These are phyloP conservation scores for Sphagnurus paluster DNA, from an alignment of 1,284 basidiomycete genomes.

Conservation along the genomic window DNA sequence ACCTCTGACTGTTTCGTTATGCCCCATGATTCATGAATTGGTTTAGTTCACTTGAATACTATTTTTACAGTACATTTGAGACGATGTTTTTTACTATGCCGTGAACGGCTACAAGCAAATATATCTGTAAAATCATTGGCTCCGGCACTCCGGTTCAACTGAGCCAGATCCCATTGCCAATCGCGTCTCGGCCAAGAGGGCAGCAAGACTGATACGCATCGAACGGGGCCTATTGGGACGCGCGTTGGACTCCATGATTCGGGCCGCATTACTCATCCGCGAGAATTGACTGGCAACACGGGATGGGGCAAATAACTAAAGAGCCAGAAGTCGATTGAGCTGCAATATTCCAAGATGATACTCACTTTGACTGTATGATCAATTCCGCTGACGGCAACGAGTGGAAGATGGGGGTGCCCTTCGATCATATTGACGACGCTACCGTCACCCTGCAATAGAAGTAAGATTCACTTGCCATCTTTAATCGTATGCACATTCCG, in stretches of 20 bases:
- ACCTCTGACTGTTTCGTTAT: no score
- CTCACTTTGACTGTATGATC: constrained; percentile 86
- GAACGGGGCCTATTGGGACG: constrained; percentile 30
- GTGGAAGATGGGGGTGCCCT: constrained; percentile 77
- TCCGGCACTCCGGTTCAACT: constrained; percentile 28
- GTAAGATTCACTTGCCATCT: constrained; percentile 87
- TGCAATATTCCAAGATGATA: constrained; percentile 1
- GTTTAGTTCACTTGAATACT: no score
- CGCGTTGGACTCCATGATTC: constrained; percentile 56
- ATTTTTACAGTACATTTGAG: not conserved
- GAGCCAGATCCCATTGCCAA: constrained; percentile 20
- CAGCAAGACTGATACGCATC: constrained; percentile 26
- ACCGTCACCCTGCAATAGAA: constrained; percentile 84
- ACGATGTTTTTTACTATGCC: no score
- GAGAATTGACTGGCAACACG: constrained; percentile 49
- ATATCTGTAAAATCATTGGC: constrained; percentile 24
- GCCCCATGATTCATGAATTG: no score
- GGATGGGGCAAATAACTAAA: constrained; percentile 71
- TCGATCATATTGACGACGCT: constrained; percentile 87
- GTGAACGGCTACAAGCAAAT: no score
- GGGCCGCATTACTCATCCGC: constrained; percentile 46
- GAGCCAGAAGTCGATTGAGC: constrained; percentile 4
- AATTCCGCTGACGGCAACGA: constrained; percentile 88
- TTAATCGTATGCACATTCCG: constrained; percentile 89
- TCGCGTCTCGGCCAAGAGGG: constrained; percentile 30